Percentiles rank a stretch among this genome's conserved stretches.
phyloP scores from a whole-genome alignment of 306 rosid species.

The Prunus salicina region DNA sequence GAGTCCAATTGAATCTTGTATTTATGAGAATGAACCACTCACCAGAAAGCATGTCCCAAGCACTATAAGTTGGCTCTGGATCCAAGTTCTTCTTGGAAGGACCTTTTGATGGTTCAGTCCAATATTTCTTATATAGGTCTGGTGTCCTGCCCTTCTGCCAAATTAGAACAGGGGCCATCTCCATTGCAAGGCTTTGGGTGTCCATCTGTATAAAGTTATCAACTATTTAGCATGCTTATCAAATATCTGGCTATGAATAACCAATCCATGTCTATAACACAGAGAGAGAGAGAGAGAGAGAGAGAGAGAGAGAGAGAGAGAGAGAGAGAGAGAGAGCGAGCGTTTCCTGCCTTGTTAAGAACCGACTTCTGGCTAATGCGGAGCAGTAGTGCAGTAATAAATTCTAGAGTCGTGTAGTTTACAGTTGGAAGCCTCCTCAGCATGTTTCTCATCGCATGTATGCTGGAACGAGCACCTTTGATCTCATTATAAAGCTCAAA shows the following conservation, averaged over 20 bases:
- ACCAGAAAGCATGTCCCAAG: slow-evolving; percentile 91
- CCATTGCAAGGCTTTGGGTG: slow-evolving; percentile 77
- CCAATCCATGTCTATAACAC: background rate
- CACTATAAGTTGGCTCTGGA: slow-evolving; percentile 41
- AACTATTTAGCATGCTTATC: slow-evolving; percentile 26
- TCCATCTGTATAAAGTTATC: slow-evolving; percentile 69
- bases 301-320: slow-evolving; percentile 4
- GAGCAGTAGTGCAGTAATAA: slow-evolving; percentile 73
- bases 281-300: background rate
- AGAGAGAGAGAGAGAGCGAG: slow-evolving; percentile 6
- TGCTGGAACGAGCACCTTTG: slow-evolving; percentile 70
- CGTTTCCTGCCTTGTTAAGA: background rate
- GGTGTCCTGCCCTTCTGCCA: slow-evolving; percentile 71
- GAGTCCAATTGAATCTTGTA: background rate
- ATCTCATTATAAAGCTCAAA: slow-evolving; percentile 76
- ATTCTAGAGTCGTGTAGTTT: slow-evolving; percentile 93
- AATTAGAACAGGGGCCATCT: slow-evolving; percentile 79
- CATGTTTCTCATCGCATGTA: slow-evolving; percentile 66
- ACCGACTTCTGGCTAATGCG: slow-evolving; percentile 82
- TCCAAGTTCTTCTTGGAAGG: slow-evolving; percentile 56
- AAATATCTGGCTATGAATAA: background rate
- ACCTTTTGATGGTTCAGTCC: slow-evolving; percentile 56
- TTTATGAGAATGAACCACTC: slow-evolving; percentile 17
- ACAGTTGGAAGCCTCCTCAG: slow-evolving; percentile 80
- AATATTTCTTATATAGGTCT: slow-evolving; percentile 59